Evolutionary conservation across 192 early-diverging fungal genomes (phyloP).

Genomic region (Backusella morwellensis): DNA sequence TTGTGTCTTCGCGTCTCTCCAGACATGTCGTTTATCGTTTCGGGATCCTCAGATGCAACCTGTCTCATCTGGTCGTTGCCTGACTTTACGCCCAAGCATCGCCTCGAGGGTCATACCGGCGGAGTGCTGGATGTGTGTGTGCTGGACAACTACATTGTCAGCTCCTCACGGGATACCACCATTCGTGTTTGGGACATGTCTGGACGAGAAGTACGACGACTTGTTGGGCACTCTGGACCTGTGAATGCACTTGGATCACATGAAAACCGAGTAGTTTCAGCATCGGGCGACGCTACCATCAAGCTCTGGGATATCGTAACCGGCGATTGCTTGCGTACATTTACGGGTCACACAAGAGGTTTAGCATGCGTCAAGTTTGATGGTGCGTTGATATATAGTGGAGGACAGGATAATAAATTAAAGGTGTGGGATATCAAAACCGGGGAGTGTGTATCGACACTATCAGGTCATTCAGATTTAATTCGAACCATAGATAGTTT

Average conservation of each 20-base stretch:
- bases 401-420: conserved; percentile 79
- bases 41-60: conserved; percentile 84
- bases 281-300: conserved; percentile 80
- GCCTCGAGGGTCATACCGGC: conserved; percentile 69
- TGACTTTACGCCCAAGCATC: conserved; percentile 41
- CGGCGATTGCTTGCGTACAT: conserved; percentile 67
- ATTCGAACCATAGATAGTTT: conserved; percentile 86
- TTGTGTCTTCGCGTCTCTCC: conserved; percentile 81
- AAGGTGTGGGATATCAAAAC: conserved; percentile 60
- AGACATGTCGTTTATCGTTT: conserved; percentile 61
- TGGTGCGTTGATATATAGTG: conserved; percentile 68
- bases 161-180: conserved; percentile 91
- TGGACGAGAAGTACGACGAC: conserved; percentile 57
- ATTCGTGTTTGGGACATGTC: conserved; percentile 84
- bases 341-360: conserved; percentile 79
- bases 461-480: conserved; percentile 69
- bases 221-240: conserved; percentile 88
- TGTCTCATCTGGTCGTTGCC: conserved; percentile 76
- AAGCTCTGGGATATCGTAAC: conserved; percentile 78
- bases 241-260: conserved; percentile 91
- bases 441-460: conserved; percentile 56
- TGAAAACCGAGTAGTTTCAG: conserved; percentile 72
- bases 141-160: conserved; percentile 68
- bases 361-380: conserved; percentile 85
- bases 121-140: conserved; percentile 90